Evolutionary conservation across 108 stramenopile genomes (phyloP), one percentile per base, ranked within the genome.

Genomic region (Asterionellopsis glacialis): DNA sequence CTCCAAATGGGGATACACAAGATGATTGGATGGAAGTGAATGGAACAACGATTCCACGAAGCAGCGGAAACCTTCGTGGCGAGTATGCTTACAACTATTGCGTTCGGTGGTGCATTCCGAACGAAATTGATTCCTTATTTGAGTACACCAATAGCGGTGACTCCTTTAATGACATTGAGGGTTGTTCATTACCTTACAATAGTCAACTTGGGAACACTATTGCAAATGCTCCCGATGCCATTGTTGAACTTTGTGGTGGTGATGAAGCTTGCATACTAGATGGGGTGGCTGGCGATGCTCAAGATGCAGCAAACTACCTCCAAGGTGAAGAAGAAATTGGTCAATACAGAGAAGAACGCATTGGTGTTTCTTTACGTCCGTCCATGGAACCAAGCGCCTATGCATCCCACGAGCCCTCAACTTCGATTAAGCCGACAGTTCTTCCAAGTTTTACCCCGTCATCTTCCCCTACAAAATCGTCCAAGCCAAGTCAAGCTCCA

Each of bases 41-140:
- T 40, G 57, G 57, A 14, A 57, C 57, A 5, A 33, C 7, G 7
- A 33, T 33, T 33, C 2, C 33, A 33, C 33, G 33, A 33, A 33
- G 33, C 7, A 2, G 5, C 33, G 33, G 33, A 2, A 7, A 7
- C 2, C 5, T 33, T 33, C 33, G 33, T 33, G 33, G 33, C 33
- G 47, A 48, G 47, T 21, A 48, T 19, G 47, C 47, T 1, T 67
- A 67, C 40, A 27, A 58, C 9, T 67, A 60, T 42, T 67, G 66
- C 39, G 24, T 42, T 50, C 59, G 59, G 10, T 67, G 66, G 66
- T 67, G 66, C 39, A 23, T 60, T n/a, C n/a, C 23, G 11, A 48
- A 59, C 59, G n/a, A 45, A 24, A 4, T 16, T 7, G 51, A 59
- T 23, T 67, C 66, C 11, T 39, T 67, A 7, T 67, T 67, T 39